Evolutionary conservation across 208 protist species (phyloP).

Genomic region (Trypanosoma scelopori): DNA sequence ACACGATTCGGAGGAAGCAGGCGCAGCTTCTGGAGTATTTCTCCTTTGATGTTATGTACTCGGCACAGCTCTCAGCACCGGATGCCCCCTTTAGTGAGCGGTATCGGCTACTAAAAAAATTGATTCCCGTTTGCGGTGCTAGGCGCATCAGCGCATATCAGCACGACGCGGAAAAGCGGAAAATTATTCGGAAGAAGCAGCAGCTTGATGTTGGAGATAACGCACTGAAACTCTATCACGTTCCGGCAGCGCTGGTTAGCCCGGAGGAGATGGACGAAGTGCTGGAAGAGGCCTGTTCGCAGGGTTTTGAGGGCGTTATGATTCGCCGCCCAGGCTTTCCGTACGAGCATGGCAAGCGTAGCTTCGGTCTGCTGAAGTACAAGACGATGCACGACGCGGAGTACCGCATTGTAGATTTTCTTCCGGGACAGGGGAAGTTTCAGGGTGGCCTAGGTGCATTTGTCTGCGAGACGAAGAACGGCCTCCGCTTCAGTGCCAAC

Average conservation of each 20-base stretch:
- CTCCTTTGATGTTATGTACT: slow-evolving; percentile 91
- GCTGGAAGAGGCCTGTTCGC: slow-evolving; percentile 75
- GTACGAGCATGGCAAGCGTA: slow-evolving; percentile 89
- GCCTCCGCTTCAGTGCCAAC: slow-evolving; percentile 71
- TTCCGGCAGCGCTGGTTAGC: slow-evolving; percentile 72
- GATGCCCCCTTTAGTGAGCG: slow-evolving; percentile 76
- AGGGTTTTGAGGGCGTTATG: slow-evolving; percentile 90
- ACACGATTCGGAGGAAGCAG: slow-evolving; percentile 42
- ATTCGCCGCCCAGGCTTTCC: slow-evolving; percentile 81
- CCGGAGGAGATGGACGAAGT: slow-evolving; percentile 82
- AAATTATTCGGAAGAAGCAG: slow-evolving; percentile 56
- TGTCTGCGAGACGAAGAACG: slow-evolving; percentile 80
- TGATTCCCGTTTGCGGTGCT: slow-evolving; percentile 74
- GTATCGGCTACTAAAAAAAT: slow-evolving; percentile 74
- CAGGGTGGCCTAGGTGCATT: slow-evolving; percentile 83
- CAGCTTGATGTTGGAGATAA: slow-evolving; percentile 24
- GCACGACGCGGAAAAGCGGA: slow-evolving; percentile 77
- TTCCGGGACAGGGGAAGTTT: slow-evolving; percentile 85
- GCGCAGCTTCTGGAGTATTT: slow-evolving; percentile 78
- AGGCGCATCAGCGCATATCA: slow-evolving; percentile 87
- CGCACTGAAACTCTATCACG: slow-evolving; percentile 69
- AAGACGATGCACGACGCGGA: slow-evolving; percentile 91
- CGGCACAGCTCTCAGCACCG: slow-evolving; percentile 40
- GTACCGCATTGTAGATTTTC: slow-evolving; percentile 84
- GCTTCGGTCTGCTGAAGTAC: slow-evolving; percentile 89